phyloP scores from a whole-genome alignment of 176 grass and related monocot genomes.

The Otatea glauca region DNA sequence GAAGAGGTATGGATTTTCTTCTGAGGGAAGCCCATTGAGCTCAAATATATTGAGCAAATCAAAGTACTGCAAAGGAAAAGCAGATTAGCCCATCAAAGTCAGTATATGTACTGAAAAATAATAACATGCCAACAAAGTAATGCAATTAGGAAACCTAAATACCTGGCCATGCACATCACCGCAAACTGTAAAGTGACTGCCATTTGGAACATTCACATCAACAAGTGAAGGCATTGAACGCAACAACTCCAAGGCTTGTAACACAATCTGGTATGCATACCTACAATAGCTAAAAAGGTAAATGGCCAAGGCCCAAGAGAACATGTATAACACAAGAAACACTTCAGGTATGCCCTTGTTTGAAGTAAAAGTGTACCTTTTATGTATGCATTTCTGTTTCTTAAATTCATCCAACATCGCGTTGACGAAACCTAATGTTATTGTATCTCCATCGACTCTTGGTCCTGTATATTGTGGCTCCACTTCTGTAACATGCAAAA shows the following conservation, averaged over 20 bases:
- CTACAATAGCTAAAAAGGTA: constrained; percentile 12
- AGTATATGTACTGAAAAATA: background rate
- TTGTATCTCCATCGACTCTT: constrained; percentile 67
- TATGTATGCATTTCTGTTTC: constrained; percentile 71
- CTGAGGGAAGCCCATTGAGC: constrained; percentile 94
- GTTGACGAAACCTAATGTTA: constrained; percentile 74
- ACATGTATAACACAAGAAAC: background rate
- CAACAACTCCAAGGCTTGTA: constrained; percentile 66
- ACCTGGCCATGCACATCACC: constrained; percentile 99
- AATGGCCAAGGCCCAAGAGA: constrained; percentile 21
- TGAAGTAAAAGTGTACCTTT: constrained; percentile 55
- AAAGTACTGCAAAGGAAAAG: constrained; percentile 66
- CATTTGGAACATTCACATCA: constrained; percentile 64
- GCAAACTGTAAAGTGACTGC: constrained; percentile 72
- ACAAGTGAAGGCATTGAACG: constrained; percentile 77
- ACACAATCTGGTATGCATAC: constrained; percentile 83
- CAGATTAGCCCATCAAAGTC: background rate
- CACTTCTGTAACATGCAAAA: constrained; percentile 56
- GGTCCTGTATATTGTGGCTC: constrained; percentile 69
- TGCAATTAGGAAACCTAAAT: constrained; percentile 27
- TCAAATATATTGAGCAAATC: constrained; percentile 95
- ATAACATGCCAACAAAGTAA: background rate
- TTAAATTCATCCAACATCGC: constrained; percentile 82
- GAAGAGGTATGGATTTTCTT: constrained; percentile 96
- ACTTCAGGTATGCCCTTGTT: background rate